These are phyloP conservation scores for Onygenales sp. DNA, from an alignment of 2,329 filamentous ascomycete genomes.

Conservation along the genomic window DNA sequence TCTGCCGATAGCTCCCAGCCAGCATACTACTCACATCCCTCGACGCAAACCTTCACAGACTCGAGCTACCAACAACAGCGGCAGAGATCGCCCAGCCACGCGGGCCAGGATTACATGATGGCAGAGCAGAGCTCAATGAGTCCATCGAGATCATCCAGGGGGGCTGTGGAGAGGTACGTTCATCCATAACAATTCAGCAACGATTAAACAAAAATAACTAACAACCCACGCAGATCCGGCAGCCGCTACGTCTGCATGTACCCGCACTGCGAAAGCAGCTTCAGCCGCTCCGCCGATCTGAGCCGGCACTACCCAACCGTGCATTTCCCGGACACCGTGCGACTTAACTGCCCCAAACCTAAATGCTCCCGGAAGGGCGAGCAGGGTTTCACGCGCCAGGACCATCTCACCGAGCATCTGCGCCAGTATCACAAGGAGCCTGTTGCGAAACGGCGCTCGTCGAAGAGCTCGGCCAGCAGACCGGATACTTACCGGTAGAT, in stretches of 20 bases:
- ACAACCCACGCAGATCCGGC: slow-evolving; percentile 5
- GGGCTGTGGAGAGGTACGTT: neutral
- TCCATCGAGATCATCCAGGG: neutral
- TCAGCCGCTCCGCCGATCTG: slow-evolving; percentile 40
- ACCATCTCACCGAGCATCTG: slow-evolving; percentile 50
- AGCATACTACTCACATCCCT: neutral
- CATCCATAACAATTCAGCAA: neutral
- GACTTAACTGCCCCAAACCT: slow-evolving; percentile 35
- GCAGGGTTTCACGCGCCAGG: slow-evolving; percentile 46
- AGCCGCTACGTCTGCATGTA: slow-evolving; percentile 15
- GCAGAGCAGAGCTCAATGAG: neutral
- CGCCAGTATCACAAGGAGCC: slow-evolving; percentile 46
- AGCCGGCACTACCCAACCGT: slow-evolving; percentile 40
- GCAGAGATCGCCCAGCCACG: neutral
- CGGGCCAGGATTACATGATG: neutral
- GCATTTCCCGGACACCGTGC: slow-evolving; percentile 30
- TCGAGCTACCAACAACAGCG: slow-evolving; percentile 1
- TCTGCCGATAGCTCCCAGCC: slow-evolving; percentile 1
- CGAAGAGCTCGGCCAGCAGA: slow-evolving; percentile 13
- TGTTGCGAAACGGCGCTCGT: slow-evolving; percentile 29
- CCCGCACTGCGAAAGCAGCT: slow-evolving; percentile 21
- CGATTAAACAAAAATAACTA: neutral
- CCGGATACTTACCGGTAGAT: neutral
- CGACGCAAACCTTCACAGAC: slow-evolving; percentile 1
- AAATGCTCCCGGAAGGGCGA: slow-evolving; percentile 37